Percentiles rank a stretch among this genome's conserved stretches.
Conservation (phyloP, 257 asterid genomes). For the Scutellaria galericulata region DNA sequence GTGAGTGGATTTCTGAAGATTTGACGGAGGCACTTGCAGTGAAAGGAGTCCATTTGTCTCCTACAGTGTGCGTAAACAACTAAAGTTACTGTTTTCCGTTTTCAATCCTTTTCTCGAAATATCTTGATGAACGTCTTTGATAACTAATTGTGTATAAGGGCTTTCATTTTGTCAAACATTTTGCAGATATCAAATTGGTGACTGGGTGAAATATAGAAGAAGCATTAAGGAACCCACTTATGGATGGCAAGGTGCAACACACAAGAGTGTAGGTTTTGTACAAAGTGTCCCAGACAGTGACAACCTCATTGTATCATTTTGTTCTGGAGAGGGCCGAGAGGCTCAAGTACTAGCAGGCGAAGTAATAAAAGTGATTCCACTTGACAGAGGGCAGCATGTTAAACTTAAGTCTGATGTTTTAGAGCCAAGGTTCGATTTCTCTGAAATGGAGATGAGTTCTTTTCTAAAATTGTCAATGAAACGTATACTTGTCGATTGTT, state of each 20-base stretch:
- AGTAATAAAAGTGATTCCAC: slow-evolving; percentile 87
- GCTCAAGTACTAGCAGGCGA: slow-evolving; percentile 62
- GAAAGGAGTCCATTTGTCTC: slow-evolving; percentile 80
- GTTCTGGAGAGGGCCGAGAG: slow-evolving; percentile 81
- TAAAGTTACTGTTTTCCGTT: slow-evolving; percentile 2
- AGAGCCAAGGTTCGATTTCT: slow-evolving; percentile 79
- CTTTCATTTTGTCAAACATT: slow-evolving; percentile 26
- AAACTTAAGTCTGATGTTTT: slow-evolving; percentile 82
- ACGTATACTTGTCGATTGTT: slow-evolving; percentile 7
- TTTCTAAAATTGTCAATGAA: slow-evolving; percentile 5
- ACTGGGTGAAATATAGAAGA: slow-evolving; percentile 95
- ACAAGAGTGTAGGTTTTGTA: slow-evolving; percentile 93
- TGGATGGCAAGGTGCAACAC: slow-evolving; percentile 96
- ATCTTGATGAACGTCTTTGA: slow-evolving; percentile 25
- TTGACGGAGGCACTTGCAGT: slow-evolving; percentile 75
- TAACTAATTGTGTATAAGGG: slow-evolving; percentile 26
- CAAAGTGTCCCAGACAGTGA: slow-evolving; percentile 83
- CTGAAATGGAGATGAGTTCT: slow-evolving; percentile 17
- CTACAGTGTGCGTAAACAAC: slow-evolving; percentile 65
- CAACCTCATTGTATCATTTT: slow-evolving; percentile 80
- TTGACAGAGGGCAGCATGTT: slow-evolving; percentile 99
- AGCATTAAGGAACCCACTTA: slow-evolving; percentile 68
- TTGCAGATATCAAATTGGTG: slow-evolving; percentile 81
- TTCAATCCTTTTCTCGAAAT: neutral
- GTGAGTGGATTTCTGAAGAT: slow-evolving; percentile 99